Percentiles rank a stretch among this genome's conserved stretches.
phyloP scores from a whole-genome alignment of 352 stramenopile genomes.

The Thraustotheca clavata region DNA sequence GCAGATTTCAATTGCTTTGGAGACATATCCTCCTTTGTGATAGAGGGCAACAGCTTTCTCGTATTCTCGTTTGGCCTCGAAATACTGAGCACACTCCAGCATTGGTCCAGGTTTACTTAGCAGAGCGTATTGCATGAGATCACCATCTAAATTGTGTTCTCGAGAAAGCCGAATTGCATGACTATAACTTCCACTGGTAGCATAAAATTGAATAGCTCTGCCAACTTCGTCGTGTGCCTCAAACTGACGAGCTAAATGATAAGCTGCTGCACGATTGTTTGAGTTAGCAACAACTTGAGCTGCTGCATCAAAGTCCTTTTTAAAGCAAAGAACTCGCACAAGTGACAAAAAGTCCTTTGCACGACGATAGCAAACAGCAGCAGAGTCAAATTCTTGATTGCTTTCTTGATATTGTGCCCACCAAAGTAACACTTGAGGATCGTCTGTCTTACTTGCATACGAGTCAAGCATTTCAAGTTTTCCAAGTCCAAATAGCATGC shows the following conservation, averaged over 20 bases:
- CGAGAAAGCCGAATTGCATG: constrained; percentile 91
- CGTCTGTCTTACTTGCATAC: constrained; percentile 83
- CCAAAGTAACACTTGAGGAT: constrained; percentile 86
- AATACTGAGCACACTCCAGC: constrained; percentile 87
- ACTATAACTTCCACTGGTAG: constrained; percentile 82
- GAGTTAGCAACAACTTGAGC: constrained; percentile 79
- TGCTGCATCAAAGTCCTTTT: constrained; percentile 80
- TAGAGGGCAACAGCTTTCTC: constrained; percentile 93
- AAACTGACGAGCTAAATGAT: constrained; percentile 83
- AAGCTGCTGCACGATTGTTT: constrained; percentile 62
- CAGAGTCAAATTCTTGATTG: constrained; percentile 77
- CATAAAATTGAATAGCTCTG: constrained; percentile 90
- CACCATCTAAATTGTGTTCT: constrained; percentile 79
- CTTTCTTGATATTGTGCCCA: constrained; percentile 92
- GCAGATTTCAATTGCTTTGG: constrained; percentile 89
- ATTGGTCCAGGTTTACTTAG: constrained; percentile 82
- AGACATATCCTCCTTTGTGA: constrained; percentile 86
- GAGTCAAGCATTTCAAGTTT: constrained; percentile 86
- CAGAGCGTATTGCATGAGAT: constrained; percentile 89
- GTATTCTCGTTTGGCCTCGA: constrained; percentile 87
- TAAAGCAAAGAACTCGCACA: constrained; percentile 87
- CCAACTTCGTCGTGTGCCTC: constrained; percentile 70
- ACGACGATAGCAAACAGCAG: constrained; percentile 82
- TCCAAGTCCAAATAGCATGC: constrained; percentile 88
- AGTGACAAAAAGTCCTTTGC: constrained; percentile 85